These are phyloP conservation scores for Lupinus albus DNA, from an alignment of 306 rosid species.

Conservation along the genomic window DNA sequence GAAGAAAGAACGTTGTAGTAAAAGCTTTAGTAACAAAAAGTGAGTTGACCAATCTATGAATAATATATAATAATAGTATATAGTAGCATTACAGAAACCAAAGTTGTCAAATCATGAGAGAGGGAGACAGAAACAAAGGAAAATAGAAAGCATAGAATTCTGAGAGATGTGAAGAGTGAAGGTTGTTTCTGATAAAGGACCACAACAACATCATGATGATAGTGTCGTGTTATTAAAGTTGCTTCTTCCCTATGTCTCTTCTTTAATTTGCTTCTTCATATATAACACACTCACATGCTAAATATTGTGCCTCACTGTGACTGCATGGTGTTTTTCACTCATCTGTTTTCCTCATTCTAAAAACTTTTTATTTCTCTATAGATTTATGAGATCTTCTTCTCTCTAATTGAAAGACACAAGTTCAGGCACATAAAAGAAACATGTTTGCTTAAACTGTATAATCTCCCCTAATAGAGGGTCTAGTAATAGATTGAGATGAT, in stretches of 20 bases:
- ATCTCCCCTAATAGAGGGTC: too few relatives aligned
- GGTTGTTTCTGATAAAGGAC: slow-evolving; percentile 41
- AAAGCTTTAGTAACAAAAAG: slow-evolving; percentile 46
- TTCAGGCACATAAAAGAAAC: slow-evolving; percentile 16
- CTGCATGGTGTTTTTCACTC: neutral
- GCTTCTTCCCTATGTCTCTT: slow-evolving; percentile 43
- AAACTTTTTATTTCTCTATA: neutral
- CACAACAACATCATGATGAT: slow-evolving; percentile 30
- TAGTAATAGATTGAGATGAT: too few relatives aligned
- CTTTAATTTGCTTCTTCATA: neutral
- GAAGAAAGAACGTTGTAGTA: slow-evolving; percentile 43
- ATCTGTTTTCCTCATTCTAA: neutral
- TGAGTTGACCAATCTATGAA: slow-evolving; percentile 48
- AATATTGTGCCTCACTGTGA: slow-evolving; percentile 23
- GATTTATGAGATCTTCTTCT: slow-evolving; percentile 22
- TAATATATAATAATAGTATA: neutral
- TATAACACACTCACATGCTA: slow-evolving; percentile 33
- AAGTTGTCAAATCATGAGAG: slow-evolving; percentile 38
- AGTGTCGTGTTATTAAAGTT: slow-evolving; percentile 37
- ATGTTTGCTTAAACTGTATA: too few relatives aligned
- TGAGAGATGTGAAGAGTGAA: slow-evolving; percentile 41
- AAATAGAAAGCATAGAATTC: slow-evolving; percentile 37
- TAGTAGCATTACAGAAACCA: slow-evolving; percentile 28
- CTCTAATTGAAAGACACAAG: slow-evolving; percentile 23
- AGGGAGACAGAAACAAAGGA: neutral